Evolutionary conservation across 495 filamentous ascomycete species (phyloP).

Genomic region (Neurospora sp.): DNA sequence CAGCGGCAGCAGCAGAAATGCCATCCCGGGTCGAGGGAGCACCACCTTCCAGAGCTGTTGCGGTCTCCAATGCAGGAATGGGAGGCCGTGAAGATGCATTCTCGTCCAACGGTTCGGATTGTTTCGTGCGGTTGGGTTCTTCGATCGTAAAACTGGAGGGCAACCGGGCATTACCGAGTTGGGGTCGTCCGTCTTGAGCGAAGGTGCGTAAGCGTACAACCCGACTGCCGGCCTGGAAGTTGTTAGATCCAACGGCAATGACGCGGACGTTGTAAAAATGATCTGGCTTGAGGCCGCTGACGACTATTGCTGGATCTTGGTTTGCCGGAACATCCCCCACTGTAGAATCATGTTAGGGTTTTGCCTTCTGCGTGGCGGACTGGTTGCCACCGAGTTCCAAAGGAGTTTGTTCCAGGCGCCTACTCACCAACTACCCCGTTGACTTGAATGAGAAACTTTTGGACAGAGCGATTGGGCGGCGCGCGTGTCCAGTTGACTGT

Average conservation of each 20-base stretch:
- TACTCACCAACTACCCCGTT: conserved; percentile 80
- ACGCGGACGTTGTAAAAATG: conserved; percentile 89
- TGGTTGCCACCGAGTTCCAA: neutral
- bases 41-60: conserved; percentile 39
- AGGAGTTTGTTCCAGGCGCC: neutral
- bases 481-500: conserved; percentile 87
- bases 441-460: conserved; percentile 83
- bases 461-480: conserved; percentile 62
- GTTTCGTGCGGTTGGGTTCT: conserved; percentile 30
- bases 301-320: conserved; percentile 80
- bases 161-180: conserved; percentile 41
- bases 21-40: conserved; percentile 53
- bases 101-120: conserved; percentile 27
- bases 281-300: conserved; percentile 71
- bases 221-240: conserved; percentile 81
- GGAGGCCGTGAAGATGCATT: conserved; percentile 26
- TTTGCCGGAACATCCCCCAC: conserved; percentile 74
- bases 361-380: neutral
- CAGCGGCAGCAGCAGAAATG: conserved; percentile 40
- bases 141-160: conserved; percentile 43
- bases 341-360: conserved; percentile 23
- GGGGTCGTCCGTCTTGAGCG: conserved; percentile 41
- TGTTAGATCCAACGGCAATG: conserved; percentile 75
- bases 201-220: conserved; percentile 71
- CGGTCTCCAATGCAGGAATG: conserved; percentile 42